These are phyloP conservation scores for Centaurea solstitialis DNA, from an alignment of 129 eudicot species.

Conservation along the genomic window DNA sequence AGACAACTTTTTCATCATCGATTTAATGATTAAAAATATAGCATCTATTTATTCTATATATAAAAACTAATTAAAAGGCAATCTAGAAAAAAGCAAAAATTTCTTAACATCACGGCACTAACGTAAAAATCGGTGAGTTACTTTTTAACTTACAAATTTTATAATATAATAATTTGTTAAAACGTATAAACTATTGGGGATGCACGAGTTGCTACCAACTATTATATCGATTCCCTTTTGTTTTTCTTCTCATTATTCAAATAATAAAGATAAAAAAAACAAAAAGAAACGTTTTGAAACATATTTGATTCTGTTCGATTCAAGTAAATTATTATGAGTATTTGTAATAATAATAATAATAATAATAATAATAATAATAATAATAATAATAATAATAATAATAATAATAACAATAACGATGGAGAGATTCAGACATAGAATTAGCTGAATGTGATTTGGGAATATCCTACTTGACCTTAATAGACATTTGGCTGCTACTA, in stretches of 20 bases:
- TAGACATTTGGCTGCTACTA: slow-evolving; percentile 33
- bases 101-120: too few relatives aligned
- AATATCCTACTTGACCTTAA: slow-evolving; percentile 31
- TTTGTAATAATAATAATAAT: neutral
- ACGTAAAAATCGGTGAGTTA: too few relatives aligned
- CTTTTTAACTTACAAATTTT: too few relatives aligned
- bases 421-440: slow-evolving; percentile 5
- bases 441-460: slow-evolving; percentile 12
- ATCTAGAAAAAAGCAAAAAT: neutral
- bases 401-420: neutral
- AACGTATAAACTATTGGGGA: neutral
- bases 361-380: slow-evolving; percentile 1
- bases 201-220: neutral
- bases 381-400: neutral
- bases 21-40: neutral
- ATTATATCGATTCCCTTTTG: neutral
- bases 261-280: neutral
- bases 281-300: slow-evolving; percentile 3
- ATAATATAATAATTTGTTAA: too few relatives aligned
- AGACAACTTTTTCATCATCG: neutral
- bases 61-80: neutral
- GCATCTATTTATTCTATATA: neutral
- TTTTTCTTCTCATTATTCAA: neutral
- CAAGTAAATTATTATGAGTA: neutral
- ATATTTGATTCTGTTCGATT: neutral